Evolutionary conservation across 2,329 filamentous ascomycete species (phyloP).

Genomic region (Fusarium protoensiforme): DNA sequence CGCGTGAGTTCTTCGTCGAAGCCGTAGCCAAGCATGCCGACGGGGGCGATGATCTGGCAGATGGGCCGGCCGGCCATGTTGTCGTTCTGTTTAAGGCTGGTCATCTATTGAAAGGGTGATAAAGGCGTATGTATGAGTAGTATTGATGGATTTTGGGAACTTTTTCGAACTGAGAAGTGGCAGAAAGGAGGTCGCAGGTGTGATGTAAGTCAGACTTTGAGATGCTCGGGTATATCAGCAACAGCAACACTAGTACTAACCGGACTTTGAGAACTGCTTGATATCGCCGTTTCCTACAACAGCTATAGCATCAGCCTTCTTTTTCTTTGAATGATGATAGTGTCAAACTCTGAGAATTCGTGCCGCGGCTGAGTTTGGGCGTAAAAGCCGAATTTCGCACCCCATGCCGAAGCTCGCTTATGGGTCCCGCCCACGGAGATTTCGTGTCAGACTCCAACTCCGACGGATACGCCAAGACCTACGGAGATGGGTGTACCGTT

Average conservation of each 20-base stretch:
- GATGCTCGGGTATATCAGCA: background rate
- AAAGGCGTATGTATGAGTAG: fast-evolving
- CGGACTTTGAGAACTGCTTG: background rate
- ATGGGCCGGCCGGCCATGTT: slow-evolving; percentile 18
- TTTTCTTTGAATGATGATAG: background rate
- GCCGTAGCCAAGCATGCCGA: slow-evolving; percentile 63
- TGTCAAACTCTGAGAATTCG: background rate
- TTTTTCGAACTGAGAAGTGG: background rate
- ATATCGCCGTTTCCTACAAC: background rate
- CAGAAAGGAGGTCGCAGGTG: background rate
- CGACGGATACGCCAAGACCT: background rate
- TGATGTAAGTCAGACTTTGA: background rate
- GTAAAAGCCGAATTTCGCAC: background rate
- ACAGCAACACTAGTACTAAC: background rate
- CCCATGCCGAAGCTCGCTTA: background rate
- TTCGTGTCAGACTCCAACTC: background rate
- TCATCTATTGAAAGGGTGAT: background rate
- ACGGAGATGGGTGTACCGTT: background rate
- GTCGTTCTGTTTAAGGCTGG: background rate
- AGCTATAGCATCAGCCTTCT: background rate
- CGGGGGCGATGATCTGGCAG: slow-evolving; percentile 57
- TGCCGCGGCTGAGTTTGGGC: background rate
- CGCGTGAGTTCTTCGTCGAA: slow-evolving; percentile 49
- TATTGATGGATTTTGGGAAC: background rate
- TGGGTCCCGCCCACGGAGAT: background rate